phyloP scores from a whole-genome alignment of 257 asterid genomes.

The Coffea canephora region DNA sequence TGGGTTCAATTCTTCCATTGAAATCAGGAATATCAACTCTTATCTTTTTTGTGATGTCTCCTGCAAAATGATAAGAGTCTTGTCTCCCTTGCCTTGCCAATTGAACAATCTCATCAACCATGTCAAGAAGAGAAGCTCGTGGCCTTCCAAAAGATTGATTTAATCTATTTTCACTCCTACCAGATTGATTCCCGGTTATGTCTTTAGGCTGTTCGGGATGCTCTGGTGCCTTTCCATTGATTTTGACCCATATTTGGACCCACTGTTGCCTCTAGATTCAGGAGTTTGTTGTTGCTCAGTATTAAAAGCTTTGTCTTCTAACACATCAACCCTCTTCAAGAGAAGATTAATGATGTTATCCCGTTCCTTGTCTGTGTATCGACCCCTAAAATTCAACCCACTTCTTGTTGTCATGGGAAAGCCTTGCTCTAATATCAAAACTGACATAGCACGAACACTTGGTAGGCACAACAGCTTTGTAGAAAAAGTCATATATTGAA shows the following conservation, averaged over 20 bases:
- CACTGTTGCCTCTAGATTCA: neutral
- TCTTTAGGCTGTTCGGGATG: neutral
- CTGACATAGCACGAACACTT: too few relatives aligned
- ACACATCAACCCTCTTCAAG: neutral
- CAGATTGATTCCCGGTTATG: neutral
- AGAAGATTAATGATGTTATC: neutral
- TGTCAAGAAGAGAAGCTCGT: neutral
- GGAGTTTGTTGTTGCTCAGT: neutral
- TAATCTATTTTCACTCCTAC: neutral
- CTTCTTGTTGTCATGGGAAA: neutral
- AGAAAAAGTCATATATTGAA: too few relatives aligned
- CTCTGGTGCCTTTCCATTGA: neutral
- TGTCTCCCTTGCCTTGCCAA: neutral
- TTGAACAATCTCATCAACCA: neutral
- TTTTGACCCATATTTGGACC: neutral
- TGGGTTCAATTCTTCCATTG: neutral
- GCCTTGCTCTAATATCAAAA: neutral
- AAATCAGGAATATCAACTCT: neutral
- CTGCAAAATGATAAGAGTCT: neutral
- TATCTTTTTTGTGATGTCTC: neutral
- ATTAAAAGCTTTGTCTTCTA: neutral
- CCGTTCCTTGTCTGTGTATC: neutral
- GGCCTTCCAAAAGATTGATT: neutral
- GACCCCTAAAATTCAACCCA: neutral
- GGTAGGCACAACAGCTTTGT: neutral